Base-by-base conservation (phyloP, 2,329 filamentous ascomycete genomes). In the Aspergillus neotritici region DNA sequence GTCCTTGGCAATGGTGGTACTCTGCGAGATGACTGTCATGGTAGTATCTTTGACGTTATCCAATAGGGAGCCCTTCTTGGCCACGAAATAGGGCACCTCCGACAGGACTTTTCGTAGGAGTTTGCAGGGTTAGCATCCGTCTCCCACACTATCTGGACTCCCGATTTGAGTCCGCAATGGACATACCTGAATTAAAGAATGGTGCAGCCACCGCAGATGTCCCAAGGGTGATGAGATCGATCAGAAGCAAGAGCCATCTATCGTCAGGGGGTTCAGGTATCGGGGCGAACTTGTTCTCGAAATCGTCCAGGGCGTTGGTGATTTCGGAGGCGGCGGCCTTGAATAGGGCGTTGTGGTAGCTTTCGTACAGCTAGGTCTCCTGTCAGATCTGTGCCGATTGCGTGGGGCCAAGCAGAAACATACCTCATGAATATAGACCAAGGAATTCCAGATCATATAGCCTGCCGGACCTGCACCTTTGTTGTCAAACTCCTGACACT, bases 161-260 rank as follows among this genome's bases (percentile, higher is more conserved):
- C n/a, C n/a, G n/a, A n/a, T n/a, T n/a, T n/a, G n/a, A n/a, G n/a
- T n/a, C n/a, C n/a, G n/a, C n/a, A n/a, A n/a, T n/a, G 14, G 10
- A 40, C 17, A 34, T 32, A 34, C 8, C 15, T 43, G 45, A 37
- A 34, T 62, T 63, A 51, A 64, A 61, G 40, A 59, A 58, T 16
- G 55, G 53, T 25, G 41, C 60, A 1, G 51, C 52, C 13, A 37
- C 46, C 16, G 50, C 41, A 17, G 55, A 43, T 5, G 54, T 48
- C 3, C 60, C 60, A n/a, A 65, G 40, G 25, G 51, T 58, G 34
- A 64, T 17, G 9, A 62, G 42, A 44, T 62, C 55, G 17, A 64
- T 51, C 5, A 67, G 44, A 25, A 66, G 42, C n/a, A 47, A 28
- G 6, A 57, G 38, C 58, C 56, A 63, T 29, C 42, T 47, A 40